phyloP scores from a whole-genome alignment of 1,139 yeast genomes.

The Zygotorulaspora mrakii region DNA sequence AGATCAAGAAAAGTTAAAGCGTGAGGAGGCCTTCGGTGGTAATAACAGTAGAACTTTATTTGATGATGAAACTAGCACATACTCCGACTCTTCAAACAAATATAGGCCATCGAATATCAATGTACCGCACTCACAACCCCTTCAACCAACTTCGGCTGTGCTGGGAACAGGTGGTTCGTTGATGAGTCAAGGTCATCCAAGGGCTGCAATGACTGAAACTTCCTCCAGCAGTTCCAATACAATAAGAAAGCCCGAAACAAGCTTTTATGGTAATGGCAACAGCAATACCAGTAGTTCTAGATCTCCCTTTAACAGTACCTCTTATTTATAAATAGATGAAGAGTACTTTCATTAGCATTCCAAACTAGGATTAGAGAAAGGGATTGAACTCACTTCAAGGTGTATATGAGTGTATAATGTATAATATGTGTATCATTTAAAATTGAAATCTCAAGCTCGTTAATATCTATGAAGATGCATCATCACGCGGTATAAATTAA shows the following conservation, averaged over 20 bases:
- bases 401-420: conserved; percentile 1
- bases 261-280: conserved; percentile 22
- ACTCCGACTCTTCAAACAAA: conserved; percentile 14
- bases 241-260: conserved; percentile 33
- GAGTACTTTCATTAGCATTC: no score
- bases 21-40: conserved; percentile 27
- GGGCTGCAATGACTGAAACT: conserved; percentile 9
- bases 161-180: conserved; percentile 26
- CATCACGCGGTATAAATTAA: no score
- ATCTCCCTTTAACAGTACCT: conserved; percentile 18
- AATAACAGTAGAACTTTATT: conserved; percentile 22
- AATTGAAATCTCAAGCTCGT: conserved; percentile 1
- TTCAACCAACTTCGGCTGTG: conserved; percentile 39
- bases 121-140: conserved; percentile 18
- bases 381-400: conserved; percentile 1
- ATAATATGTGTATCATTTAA: background rate
- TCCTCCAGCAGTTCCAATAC: conserved; percentile 16
- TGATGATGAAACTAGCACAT: conserved; percentile 31
- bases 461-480: no score
- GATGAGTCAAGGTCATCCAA: conserved; percentile 7
- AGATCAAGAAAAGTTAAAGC: conserved; percentile 31
- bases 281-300: conserved; percentile 16
- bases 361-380: background rate
- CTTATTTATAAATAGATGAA: conserved; percentile 16
- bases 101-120: conserved; percentile 17